These are phyloP conservation scores for peach (Prunus persica) DNA, from an alignment of 306 rosid species.

Conservation along the genomic window Prunus_persica_NCBIv2 NC_034011.1:25021501-25022000, in stretches of 20 bases:
- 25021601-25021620: slow-evolving; percentile 2
- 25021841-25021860: too few relatives aligned
- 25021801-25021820: too few relatives aligned
- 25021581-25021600: slow-evolving; percentile 7
- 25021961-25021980: too few relatives aligned
- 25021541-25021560: slow-evolving; percentile 39
- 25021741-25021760: too few relatives aligned
- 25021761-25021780: too few relatives aligned
- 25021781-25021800: not conserved
- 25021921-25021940: too few relatives aligned
- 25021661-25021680: slow-evolving; percentile 32
- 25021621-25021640: not conserved
- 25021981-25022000: too few relatives aligned
- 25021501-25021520: slow-evolving; percentile 50
- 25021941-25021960: too few relatives aligned
- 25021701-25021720: not conserved
- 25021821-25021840: too few relatives aligned
- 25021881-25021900: too few relatives aligned
- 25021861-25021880: too few relatives aligned
- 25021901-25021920: too few relatives aligned
- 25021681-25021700: slow-evolving; percentile 14
- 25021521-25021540: slow-evolving; percentile 33
- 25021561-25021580: slow-evolving; percentile 22
- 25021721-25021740: not conserved
- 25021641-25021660: not conserved